phyloP scores from a whole-genome alignment of 2,329 filamentous ascomycete genomes.

The Ceratocystis smalleyi region DNA sequence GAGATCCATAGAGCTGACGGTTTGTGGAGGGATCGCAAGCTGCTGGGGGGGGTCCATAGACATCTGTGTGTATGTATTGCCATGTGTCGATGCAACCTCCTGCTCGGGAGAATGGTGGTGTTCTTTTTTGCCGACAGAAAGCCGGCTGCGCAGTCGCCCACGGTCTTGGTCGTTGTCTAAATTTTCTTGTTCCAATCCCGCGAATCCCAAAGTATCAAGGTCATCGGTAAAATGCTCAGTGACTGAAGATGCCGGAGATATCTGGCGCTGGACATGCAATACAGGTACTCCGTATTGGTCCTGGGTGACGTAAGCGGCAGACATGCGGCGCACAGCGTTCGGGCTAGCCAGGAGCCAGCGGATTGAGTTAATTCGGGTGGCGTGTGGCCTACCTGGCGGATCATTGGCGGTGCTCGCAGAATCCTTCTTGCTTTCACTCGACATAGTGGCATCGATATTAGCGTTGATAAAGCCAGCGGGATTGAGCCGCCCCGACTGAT shows the following conservation, averaged over 20 bases:
- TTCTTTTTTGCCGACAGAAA: background rate
- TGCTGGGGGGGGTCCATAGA: background rate
- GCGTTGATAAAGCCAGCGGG: background rate
- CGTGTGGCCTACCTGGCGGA: background rate
- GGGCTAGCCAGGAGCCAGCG: constrained; percentile 6
- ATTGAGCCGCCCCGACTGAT: background rate
- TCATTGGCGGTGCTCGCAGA: background rate
- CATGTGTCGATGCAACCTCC: background rate
- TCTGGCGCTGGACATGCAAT: constrained; percentile 2
- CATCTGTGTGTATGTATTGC: background rate
- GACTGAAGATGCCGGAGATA: background rate
- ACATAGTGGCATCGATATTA: background rate
- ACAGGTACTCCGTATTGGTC: background rate
- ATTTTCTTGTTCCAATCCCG: background rate
- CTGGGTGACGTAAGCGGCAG: constrained; percentile 8
- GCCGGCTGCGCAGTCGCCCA: background rate
- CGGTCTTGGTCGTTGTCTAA: background rate
- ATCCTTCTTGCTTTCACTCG: background rate
- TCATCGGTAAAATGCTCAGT: background rate
- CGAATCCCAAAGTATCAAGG: background rate
- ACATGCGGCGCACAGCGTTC: constrained; percentile 1
- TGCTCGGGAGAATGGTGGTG: background rate
- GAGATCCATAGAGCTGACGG: constrained; percentile 2
- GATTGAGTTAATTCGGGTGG: constrained; percentile 7
- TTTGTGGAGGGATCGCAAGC: background rate